A percentile compares a stretch with the other conserved stretches of the same genome.
Evolutionary conservation across 805 yeast species (phyloP).

Genomic region (Pichia gijzeniarum): DNA sequence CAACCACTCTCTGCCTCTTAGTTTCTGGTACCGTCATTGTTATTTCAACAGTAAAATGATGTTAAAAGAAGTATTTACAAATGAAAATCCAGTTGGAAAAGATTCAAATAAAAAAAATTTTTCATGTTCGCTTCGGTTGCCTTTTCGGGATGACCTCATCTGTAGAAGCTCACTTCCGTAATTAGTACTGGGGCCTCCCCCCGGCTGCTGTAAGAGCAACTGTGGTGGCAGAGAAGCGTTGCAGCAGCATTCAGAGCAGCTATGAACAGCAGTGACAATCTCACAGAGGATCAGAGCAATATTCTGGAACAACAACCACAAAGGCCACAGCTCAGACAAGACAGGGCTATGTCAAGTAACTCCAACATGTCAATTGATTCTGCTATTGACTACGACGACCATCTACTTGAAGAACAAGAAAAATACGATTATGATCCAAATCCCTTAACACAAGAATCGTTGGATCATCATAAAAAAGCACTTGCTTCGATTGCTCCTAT

Average conservation of each 20-base stretch:
- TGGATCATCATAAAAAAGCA: slow-evolving; percentile 44
- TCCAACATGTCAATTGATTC: slow-evolving; percentile 15
- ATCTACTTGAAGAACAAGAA: slow-evolving; percentile 17
- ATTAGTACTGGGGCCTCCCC: too few species aligned
- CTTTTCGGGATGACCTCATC: not conserved
- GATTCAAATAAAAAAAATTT: not conserved
- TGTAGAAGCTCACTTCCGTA: too few species aligned
- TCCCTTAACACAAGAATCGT: slow-evolving; percentile 28
- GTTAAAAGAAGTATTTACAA: not conserved
- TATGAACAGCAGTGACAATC: not conserved
- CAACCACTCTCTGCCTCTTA: slow-evolving; percentile 11
- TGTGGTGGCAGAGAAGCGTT: not conserved
- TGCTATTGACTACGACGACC: slow-evolving; percentile 16
- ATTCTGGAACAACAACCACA: not conserved
- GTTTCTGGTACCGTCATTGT: slow-evolving; percentile 4
- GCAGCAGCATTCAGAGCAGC: not conserved
- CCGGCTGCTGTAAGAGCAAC: too few species aligned
- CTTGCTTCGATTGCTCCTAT: slow-evolving; percentile 79
- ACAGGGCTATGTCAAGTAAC: slow-evolving; percentile 18
- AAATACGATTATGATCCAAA: slow-evolving; percentile 19
- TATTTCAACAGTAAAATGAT: not conserved
- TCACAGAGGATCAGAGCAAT: not conserved
- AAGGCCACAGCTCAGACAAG: not conserved
- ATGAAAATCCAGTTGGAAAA: not conserved
- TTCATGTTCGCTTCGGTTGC: slow-evolving; percentile 4